Evolutionary conservation across 176 grass and related monocot genomes (phyloP).

Genomic region (Poa annua): DNA sequence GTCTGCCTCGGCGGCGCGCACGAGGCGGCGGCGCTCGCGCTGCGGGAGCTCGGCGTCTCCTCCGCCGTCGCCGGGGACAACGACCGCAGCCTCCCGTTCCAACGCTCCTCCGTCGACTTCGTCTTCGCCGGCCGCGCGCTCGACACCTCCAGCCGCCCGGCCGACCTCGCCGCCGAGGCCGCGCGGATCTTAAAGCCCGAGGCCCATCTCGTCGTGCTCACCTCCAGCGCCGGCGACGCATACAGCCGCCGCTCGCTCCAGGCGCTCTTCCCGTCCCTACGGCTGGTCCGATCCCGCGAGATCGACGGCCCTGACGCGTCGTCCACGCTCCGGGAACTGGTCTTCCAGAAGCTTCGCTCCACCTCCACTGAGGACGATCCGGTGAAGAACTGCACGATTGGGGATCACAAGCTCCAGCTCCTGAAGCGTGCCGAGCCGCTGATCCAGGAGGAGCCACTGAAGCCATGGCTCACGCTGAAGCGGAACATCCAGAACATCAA

Average conservation of each 20-base stretch:
- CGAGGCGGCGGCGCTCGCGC: slow-evolving; percentile 56
- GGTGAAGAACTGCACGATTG: slow-evolving; percentile 44
- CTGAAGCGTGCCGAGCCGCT: slow-evolving; percentile 56
- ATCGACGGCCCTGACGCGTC: slow-evolving; percentile 50
- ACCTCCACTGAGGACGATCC: slow-evolving; percentile 22
- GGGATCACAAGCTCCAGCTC: slow-evolving; percentile 65
- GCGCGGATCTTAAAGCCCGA: slow-evolving; percentile 48
- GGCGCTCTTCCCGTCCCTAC: slow-evolving; percentile 47
- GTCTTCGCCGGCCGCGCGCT: slow-evolving; percentile 55
- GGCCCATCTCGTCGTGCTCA: slow-evolving; percentile 61
- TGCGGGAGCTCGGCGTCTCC: slow-evolving; percentile 65
- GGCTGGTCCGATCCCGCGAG: slow-evolving; percentile 46
- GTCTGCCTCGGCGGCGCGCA: slow-evolving; percentile 52
- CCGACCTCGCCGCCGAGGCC: slow-evolving; percentile 59
- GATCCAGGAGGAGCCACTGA: slow-evolving; percentile 72
- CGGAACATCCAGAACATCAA: slow-evolving; percentile 71
- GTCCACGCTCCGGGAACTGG: slow-evolving; percentile 51
- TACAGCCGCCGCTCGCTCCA: slow-evolving; percentile 63
- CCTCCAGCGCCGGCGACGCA: slow-evolving; percentile 53
- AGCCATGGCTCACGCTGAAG: slow-evolving; percentile 85
- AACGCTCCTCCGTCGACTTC: slow-evolving; percentile 45
- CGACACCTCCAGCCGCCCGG: slow-evolving; percentile 48
- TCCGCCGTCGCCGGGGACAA: slow-evolving; percentile 54
- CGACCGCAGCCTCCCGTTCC: slow-evolving; percentile 54
- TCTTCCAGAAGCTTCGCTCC: slow-evolving; percentile 52